Base-by-base conservation (phyloP, 768 basidiomycete species). In the Mycena maculata region DNA sequence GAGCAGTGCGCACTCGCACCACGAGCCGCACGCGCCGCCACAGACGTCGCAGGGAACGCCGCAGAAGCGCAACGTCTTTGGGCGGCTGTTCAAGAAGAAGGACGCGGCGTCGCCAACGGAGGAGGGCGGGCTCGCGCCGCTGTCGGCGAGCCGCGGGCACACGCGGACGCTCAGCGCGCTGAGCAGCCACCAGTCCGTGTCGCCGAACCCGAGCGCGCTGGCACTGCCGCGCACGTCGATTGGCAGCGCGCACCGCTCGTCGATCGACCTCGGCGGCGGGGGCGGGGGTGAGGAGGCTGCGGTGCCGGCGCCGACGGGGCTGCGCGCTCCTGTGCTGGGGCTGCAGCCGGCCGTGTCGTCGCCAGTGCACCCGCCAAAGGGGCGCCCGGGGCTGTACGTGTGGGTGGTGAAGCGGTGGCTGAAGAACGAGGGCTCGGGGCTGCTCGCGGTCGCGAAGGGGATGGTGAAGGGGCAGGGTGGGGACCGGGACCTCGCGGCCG, bases 381-480 rank as follows among this genome's bases (percentile, higher is more conserved):
- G 73, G 63, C 73, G 83, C n/a, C 83, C 84, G 41, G 74, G 84
- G 63, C 81, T 87, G 78, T 94, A 95, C 64, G 87, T 91, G 7
- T 95, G 93, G 93, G 82, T 91, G 22, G 88, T 93, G 28, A 82
- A 89, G 53, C 84, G 81, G 69, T 95, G 94, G 94, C 75, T 90
- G 70, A 95, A 94, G 63, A 76, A 76, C 22, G 75, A 77, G 12
- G 84, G 85, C 20, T 74, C 78, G 7, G 77, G 86, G 39, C 73
- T 87, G 41, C 55, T 88, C 16, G 77, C 85, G 41, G 71, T 71
- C 15, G 73, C 69, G 22, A 52, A 33, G 39, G 68, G 73, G n/a
- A 71, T 47, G 54, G 60, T 65, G 16, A 69, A 60, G 45, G 63
- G 63, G 41, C 50, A 67, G 52, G 27, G 41, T 4, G 50, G 50